Evolutionary conservation across 345 rosid species (phyloP).

Genomic region (Gossypium rotundifolium): DNA sequence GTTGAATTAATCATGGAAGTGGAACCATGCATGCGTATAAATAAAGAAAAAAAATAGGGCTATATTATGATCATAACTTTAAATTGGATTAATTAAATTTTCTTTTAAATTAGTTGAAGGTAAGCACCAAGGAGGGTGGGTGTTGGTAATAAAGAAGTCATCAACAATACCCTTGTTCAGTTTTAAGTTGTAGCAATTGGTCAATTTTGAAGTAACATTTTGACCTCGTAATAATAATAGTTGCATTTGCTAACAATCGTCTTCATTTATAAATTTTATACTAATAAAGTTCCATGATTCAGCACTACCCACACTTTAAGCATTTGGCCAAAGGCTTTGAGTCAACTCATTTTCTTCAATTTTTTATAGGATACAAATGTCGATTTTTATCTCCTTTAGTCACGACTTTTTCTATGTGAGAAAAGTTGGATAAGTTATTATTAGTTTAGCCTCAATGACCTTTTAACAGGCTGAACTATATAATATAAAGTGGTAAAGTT

Average conservation of each 20-base stretch:
- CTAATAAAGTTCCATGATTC: neutral
- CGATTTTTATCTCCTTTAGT: too few relatives aligned
- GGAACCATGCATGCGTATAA: too few relatives aligned
- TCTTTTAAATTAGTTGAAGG: too few relatives aligned
- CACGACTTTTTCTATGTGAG: neutral
- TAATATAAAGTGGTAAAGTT: neutral
- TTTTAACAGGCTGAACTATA: neutral
- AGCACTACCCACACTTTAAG: neutral
- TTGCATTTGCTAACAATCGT: neutral
- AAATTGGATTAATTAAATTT: too few relatives aligned
- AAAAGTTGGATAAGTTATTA: neutral
- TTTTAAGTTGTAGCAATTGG: neutral
- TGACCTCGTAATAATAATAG: neutral
- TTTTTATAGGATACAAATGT: neutral
- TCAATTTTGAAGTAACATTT: neutral
- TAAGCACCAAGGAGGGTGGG: too few relatives aligned
- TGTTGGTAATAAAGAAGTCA: too few relatives aligned
- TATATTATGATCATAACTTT: too few relatives aligned
- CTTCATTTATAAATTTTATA: neutral
- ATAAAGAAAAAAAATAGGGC: too few relatives aligned
- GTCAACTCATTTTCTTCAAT: conserved; percentile 1
- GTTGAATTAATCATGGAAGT: too few relatives aligned
- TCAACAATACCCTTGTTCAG: neutral
- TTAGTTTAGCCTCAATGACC: neutral
- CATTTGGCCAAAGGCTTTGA: neutral